These are phyloP conservation scores for Blastomyces percursus DNA, from an alignment of 2,329 filamentous ascomycete genomes.

Conservation along the genomic window DNA sequence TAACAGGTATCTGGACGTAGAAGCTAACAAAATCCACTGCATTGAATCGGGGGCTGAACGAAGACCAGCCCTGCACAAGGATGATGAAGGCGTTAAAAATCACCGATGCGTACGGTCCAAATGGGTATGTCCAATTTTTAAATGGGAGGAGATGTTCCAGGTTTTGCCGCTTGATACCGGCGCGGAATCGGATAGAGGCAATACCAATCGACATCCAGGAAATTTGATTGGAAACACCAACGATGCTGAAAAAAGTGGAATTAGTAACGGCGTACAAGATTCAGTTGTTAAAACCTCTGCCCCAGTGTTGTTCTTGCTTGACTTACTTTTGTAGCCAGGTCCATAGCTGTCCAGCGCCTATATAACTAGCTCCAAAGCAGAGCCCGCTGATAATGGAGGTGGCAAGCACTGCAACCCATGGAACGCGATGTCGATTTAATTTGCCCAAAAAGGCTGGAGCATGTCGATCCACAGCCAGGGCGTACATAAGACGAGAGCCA, in stretches of 20 bases:
- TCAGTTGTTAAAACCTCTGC: too few species aligned
- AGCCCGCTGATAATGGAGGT: conserved; percentile 47
- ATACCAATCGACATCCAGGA: conserved; percentile 54
- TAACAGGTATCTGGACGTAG: conserved; percentile 53
- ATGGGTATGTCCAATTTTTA: conserved; percentile 57
- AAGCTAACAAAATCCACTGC: conserved; percentile 52
- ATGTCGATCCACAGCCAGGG: conserved; percentile 44
- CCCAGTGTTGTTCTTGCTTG: neutral
- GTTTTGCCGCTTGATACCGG: conserved; percentile 46
- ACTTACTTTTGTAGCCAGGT: conserved; percentile 54
- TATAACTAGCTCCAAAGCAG: conserved; percentile 55
- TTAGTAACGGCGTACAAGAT: neutral
- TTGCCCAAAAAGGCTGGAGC: conserved; percentile 46
- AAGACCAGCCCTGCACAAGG: conserved; percentile 50
- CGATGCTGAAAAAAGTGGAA: conserved; percentile 36
- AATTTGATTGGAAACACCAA: conserved; percentile 57
- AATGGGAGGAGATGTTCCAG: conserved; percentile 53
- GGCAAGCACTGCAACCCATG: conserved; percentile 44
- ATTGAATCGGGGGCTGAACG: conserved; percentile 49
- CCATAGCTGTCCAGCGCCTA: conserved; percentile 55
- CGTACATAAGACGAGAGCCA: conserved; percentile 47
- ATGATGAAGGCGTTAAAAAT: conserved; percentile 50
- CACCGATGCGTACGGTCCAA: conserved; percentile 47
- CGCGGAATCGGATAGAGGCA: conserved; percentile 54
- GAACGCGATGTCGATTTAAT: conserved; percentile 41